Percentiles rank a stretch among this genome's conserved stretches.
Conservation (phyloP, 352 stramenopile genomes). For the Pythium aquatile region DNA sequence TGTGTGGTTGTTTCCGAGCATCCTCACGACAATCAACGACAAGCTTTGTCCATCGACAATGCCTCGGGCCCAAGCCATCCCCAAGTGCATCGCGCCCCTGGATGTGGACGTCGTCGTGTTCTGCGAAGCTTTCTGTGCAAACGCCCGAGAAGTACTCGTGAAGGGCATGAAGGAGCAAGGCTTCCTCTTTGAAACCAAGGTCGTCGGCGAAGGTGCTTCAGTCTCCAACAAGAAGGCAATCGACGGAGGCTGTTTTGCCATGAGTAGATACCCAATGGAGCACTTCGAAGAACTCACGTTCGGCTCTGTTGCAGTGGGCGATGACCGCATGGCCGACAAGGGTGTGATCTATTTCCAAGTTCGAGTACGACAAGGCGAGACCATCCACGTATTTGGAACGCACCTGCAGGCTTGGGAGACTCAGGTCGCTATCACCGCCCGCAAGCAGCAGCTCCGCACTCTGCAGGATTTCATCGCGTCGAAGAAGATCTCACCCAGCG, state of each 20-base stretch:
- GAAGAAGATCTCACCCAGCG: slow-evolving; percentile 39
- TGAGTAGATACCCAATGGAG: slow-evolving; percentile 65
- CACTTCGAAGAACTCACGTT: slow-evolving; percentile 60
- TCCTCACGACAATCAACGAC: slow-evolving; percentile 58
- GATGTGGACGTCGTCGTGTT: slow-evolving; percentile 68
- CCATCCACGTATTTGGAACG: slow-evolving; percentile 59
- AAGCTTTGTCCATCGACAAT: slow-evolving; percentile 54
- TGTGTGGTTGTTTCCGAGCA: slow-evolving; percentile 64
- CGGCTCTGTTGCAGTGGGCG: slow-evolving; percentile 44
- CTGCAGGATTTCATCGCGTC: slow-evolving; percentile 53
- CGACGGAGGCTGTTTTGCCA: slow-evolving; percentile 62
- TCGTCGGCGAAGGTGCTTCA: slow-evolving; percentile 44
- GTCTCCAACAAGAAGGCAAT: slow-evolving; percentile 60
- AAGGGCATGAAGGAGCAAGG: slow-evolving; percentile 64
- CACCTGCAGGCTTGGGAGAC: slow-evolving; percentile 73
- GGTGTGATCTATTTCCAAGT: slow-evolving; percentile 63
- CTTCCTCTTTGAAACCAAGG: slow-evolving; percentile 70
- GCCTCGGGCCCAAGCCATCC: slow-evolving; percentile 57
- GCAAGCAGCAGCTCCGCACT: slow-evolving; percentile 41
- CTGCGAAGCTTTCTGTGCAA: slow-evolving; percentile 62
- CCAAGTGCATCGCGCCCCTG: slow-evolving; percentile 35
- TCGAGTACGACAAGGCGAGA: slow-evolving; percentile 26
- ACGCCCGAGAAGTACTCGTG: slow-evolving; percentile 43
- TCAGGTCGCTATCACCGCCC: slow-evolving; percentile 34
- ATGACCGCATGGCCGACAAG: slow-evolving; percentile 69